Conservation (phyloP, 805 yeast genomes). For the Yarrowia sp. region DNA sequence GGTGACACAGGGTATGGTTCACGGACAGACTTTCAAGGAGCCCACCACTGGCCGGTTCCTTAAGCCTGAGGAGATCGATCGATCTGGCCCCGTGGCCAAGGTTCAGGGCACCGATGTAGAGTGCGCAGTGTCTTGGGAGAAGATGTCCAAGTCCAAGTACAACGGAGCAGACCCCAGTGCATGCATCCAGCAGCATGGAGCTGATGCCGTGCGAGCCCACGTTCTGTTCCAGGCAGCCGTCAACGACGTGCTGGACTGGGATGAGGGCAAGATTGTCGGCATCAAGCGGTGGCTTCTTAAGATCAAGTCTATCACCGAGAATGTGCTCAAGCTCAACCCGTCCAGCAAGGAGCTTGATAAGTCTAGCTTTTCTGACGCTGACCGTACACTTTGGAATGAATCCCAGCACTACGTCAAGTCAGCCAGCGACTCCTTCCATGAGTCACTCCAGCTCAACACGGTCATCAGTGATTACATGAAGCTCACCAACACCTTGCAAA, state of each 20-base stretch:
- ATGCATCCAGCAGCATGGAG: conserved; percentile 74
- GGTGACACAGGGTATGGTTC: conserved; percentile 97
- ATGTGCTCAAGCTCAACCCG: neutral
- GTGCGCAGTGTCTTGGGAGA: conserved; percentile 67
- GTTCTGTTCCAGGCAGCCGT: conserved; percentile 90
- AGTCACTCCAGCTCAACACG: conserved; percentile 68
- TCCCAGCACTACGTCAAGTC: conserved; percentile 47
- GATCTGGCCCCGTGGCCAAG: conserved; percentile 42
- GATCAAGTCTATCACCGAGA: conserved; percentile 40
- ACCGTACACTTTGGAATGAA: conserved; percentile 56
- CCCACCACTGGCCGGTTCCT: conserved; percentile 71
- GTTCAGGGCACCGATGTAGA: conserved; percentile 49
- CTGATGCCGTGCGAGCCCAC: conserved; percentile 93
- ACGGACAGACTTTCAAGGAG: conserved; percentile 76
- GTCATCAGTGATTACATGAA: conserved; percentile 90
- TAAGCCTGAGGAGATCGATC: conserved; percentile 70
- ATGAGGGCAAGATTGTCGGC: conserved; percentile 81
- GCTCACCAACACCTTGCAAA: conserved; percentile 52
- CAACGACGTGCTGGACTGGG: conserved; percentile 81
- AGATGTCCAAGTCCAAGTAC: conserved; percentile 94
- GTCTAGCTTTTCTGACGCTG: conserved; percentile 42
- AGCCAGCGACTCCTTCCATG: conserved; percentile 58
- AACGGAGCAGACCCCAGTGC: conserved; percentile 89
- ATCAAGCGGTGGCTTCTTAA: conserved; percentile 79
- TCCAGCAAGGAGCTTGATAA: conserved; percentile 24